Conservation (phyloP, 495 filamentous ascomycete species). For the Apiosordaria backusii region DNA sequence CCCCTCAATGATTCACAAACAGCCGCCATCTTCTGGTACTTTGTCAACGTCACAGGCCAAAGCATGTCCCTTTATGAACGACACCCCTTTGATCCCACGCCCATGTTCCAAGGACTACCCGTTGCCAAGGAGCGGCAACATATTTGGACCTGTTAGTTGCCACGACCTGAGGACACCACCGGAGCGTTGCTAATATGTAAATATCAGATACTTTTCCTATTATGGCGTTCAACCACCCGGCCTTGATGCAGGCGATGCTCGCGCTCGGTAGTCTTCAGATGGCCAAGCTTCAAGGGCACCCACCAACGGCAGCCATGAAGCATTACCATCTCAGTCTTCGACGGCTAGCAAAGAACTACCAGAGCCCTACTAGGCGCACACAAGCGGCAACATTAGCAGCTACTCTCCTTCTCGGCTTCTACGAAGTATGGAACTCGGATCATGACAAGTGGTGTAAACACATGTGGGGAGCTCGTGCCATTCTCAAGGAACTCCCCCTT, state of each 20-base stretch:
- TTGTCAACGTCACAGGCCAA: slow-evolving; percentile 84
- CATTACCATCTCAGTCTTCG: slow-evolving; percentile 88
- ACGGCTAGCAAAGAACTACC: slow-evolving; percentile 69
- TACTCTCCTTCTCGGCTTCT: slow-evolving; percentile 83
- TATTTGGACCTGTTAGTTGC: slow-evolving; percentile 66
- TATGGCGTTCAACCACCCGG: slow-evolving; percentile 76
- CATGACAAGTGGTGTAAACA: slow-evolving; percentile 96
- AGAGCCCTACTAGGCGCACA: slow-evolving; percentile 64
- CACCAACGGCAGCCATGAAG: slow-evolving; percentile 74
- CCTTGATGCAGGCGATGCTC: slow-evolving; percentile 86
- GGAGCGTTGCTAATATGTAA: slow-evolving; percentile 8
- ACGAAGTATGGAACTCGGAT: slow-evolving; percentile 92
- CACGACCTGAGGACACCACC: neutral
- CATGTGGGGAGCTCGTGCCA: slow-evolving; percentile 74
- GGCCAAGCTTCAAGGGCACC: slow-evolving; percentile 68
- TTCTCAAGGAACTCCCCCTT: slow-evolving; percentile 81
- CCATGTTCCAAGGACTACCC: slow-evolving; percentile 60
- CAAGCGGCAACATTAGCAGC: slow-evolving; percentile 82
- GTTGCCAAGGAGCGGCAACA: slow-evolving; percentile 69
- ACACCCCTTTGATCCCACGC: slow-evolving; percentile 71
- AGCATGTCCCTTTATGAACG: slow-evolving; percentile 85
- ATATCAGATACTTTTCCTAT: slow-evolving; percentile 70
- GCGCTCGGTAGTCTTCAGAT: slow-evolving; percentile 87
- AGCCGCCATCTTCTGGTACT: slow-evolving; percentile 86
- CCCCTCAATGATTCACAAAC: slow-evolving; percentile 80